phyloP scores from a whole-genome alignment of 495 filamentous ascomycete species.

The Podospora comata region DNA sequence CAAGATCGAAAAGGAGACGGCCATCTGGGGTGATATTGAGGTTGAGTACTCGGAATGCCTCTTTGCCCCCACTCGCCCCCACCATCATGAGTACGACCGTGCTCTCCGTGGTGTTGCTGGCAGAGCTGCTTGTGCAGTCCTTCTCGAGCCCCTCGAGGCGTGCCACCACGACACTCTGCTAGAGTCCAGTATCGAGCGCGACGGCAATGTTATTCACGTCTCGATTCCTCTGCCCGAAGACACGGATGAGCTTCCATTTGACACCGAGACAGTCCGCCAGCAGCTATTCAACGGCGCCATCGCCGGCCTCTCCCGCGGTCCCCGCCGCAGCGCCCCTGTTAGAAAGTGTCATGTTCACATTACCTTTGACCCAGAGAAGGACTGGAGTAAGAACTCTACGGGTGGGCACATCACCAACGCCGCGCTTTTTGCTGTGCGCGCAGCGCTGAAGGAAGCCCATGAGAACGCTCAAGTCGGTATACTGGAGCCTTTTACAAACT shows the following conservation, averaged over 20 bases:
- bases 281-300: constrained; percentile 73
- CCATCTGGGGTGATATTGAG: constrained; percentile 86
- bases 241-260: constrained; percentile 48
- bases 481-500: constrained; percentile 91
- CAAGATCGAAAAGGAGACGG: constrained; percentile 65
- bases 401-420: constrained; percentile 74
- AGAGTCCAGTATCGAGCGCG: constrained; percentile 38
- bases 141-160: constrained; percentile 58
- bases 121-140: constrained; percentile 70
- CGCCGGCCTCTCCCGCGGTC: constrained; percentile 84
- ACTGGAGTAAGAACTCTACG: constrained; percentile 59
- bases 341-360: constrained; percentile 66
- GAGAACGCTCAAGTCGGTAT: constrained; percentile 53
- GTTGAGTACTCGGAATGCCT: constrained; percentile 90
- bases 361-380: constrained; percentile 59
- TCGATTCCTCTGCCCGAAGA: constrained; percentile 38
- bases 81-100: constrained; percentile 67
- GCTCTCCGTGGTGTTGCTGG: constrained; percentile 75
- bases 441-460: constrained; percentile 58
- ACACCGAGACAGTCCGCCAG: constrained; percentile 56
- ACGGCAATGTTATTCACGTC: constrained; percentile 62
- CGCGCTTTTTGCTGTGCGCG: constrained; percentile 65
- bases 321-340: constrained; percentile 70
- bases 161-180: constrained; percentile 35
- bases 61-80: constrained; percentile 48